phyloP scores from a whole-genome alignment of 2,329 filamentous ascomycete species.

The Cryphonectria parasitica region DNA sequence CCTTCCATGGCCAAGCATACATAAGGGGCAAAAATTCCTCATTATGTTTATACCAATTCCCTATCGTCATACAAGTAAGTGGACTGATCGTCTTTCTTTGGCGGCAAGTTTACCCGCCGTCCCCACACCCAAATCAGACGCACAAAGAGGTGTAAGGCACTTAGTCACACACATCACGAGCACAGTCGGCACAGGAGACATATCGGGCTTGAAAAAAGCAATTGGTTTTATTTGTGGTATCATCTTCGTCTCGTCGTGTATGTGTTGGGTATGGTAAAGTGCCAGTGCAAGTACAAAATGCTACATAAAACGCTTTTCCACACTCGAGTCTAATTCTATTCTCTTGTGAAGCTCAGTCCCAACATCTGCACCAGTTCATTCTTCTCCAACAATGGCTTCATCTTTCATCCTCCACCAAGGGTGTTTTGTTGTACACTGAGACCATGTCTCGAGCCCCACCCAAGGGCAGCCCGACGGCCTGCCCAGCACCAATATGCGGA shows the following conservation, averaged over 20 bases:
- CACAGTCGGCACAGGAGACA: neutral
- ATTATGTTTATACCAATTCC: no score
- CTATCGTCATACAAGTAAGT: no score
- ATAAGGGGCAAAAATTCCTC: no score
- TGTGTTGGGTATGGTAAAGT: constrained; percentile 9
- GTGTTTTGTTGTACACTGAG: constrained; percentile 7
- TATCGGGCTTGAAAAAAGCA: neutral
- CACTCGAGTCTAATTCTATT: constrained; percentile 9
- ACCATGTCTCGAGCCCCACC: neutral
- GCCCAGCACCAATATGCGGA: constrained; percentile 3
- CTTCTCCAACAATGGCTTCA: neutral
- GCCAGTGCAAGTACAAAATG: constrained; percentile 1
- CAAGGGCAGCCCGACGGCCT: neutral
- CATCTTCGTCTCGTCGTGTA: constrained; percentile 24
- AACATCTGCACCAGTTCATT: neutral
- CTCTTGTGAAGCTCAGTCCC: neutral
- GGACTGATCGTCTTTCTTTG: no score
- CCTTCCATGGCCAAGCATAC: no score
- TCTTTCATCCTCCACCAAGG: neutral
- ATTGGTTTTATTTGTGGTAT: constrained; percentile 12
- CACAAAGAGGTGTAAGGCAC: neutral
- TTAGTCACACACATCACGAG: neutral
- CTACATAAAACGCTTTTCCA: constrained; percentile 9
- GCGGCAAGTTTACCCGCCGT: no score
- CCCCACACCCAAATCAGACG: no score